Evolutionary conservation across 441 rosid species (phyloP), one percentile per base, ranked within the genome.

Genomic region (Croton laevigatus): DNA sequence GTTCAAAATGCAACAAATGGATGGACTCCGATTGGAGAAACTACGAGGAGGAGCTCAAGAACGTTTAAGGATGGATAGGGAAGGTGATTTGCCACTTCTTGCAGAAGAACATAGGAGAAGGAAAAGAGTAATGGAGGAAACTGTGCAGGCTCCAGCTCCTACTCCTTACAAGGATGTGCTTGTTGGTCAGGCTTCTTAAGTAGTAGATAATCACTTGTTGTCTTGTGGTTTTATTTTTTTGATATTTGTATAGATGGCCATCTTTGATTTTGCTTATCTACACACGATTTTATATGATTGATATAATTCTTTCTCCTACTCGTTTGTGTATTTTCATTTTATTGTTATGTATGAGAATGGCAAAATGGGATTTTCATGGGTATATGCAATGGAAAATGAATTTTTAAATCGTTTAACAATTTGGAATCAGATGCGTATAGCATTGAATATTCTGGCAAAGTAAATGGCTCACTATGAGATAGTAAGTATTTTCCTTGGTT

Each of bases 121-220:
- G 57, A 73, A 76, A 62, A 75, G 37, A 78, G 75, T 72, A 23
- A 78, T 74, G 0, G 84, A 85, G 5, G 82, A 71, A 51, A 60
- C 72, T 23, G 81, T 34, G 8, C 36, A 70, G 55, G 63, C 62
- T 17, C 64, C 71, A 7, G 27, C 10, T 4, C 74, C 81, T 9
- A 85, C 87, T 51, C 90, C 97, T 51, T 85, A 88, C 81, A 91
- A 81, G 83, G 90, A 89, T 77, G 91, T 85, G 65, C 96, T 89
- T 32, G 57, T 88, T 17, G 82, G 87, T 38, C 85, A 83, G 55
- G 20, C 75, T 59, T 83, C 6, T 5, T 10, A 38, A 3, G 34
- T 27, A 61, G 49, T n/a, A 40, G 5, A 40, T 40, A 11, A 19
- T 40, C 23, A 19, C 65, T 19, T 1, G 2, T 65, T 22, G 48